Conservation (phyloP, 2,329 filamentous ascomycete genomes). For the Thermoascus crustaceus region DNA sequence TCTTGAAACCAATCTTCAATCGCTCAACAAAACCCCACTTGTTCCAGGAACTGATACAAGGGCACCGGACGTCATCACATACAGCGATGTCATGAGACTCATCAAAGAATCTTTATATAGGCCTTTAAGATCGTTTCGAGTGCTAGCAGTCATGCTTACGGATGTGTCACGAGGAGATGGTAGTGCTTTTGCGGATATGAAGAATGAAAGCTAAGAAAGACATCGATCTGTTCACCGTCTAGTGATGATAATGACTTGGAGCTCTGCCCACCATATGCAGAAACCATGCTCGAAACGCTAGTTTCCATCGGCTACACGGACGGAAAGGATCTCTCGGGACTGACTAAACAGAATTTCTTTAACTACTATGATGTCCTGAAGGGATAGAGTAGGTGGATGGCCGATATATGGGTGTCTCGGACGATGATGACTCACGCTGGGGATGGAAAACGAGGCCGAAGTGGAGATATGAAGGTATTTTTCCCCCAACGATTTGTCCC, state of each 20-base stretch:
- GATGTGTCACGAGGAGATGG: constrained; percentile 2
- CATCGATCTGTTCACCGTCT: too few relatives aligned
- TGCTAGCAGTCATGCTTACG: constrained; percentile 2
- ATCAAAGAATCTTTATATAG: constrained; percentile 5
- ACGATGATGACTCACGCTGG: constrained; percentile 2
- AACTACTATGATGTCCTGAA: constrained; percentile 1
- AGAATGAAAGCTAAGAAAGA: too few relatives aligned
- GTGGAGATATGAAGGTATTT: constrained; percentile 5
- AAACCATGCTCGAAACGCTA: too few relatives aligned
- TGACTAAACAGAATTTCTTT: too few relatives aligned
- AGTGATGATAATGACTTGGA: too few relatives aligned
- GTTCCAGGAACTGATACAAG: constrained; percentile 5
- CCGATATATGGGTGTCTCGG: constrained; percentile 3
- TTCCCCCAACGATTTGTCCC: too few relatives aligned
- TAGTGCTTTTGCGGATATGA: too few relatives aligned
- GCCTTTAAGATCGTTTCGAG: background rate
- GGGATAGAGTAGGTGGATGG: constrained; percentile 5
- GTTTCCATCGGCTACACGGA: too few relatives aligned
- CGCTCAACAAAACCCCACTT: constrained; percentile 5
- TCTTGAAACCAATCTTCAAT: constrained; percentile 6
- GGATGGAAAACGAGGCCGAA: constrained; percentile 5
- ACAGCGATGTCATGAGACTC: constrained; percentile 3
- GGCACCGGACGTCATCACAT: constrained; percentile 5
- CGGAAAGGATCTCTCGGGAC: too few relatives aligned
- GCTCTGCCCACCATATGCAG: too few relatives aligned